A percentile compares a stretch with the other conserved stretches of the same genome.
Evolutionary conservation across 1,139 yeast genomes (phyloP).

Genomic region (Candida frijolesensis): DNA sequence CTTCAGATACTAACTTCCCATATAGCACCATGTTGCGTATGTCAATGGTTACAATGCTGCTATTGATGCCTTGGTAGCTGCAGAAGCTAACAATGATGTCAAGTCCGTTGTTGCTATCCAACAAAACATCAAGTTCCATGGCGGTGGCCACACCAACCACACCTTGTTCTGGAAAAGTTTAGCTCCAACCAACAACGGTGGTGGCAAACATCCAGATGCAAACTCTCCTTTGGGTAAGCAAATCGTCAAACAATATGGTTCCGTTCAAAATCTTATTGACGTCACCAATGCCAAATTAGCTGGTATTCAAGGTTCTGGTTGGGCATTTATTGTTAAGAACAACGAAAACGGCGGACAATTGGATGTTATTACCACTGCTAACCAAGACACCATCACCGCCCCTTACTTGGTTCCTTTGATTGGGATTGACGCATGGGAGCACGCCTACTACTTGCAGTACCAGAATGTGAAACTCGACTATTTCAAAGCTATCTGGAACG

Average conservation of each 20-base stretch:
- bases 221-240: slow-evolving; percentile 36
- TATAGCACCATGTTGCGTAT: slow-evolving; percentile 41
- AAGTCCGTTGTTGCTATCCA: slow-evolving; percentile 39
- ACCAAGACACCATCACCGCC: slow-evolving; percentile 49
- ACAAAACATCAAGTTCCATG: slow-evolving; percentile 45
- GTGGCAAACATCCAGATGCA: slow-evolving; percentile 41
- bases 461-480: slow-evolving; percentile 51
- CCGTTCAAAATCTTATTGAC: slow-evolving; percentile 40
- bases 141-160: slow-evolving; percentile 50
- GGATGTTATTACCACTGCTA: slow-evolving; percentile 45
- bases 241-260: slow-evolving; percentile 42
- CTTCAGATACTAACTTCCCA: slow-evolving; percentile 1
- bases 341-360: slow-evolving; percentile 40
- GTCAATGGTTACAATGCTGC: slow-evolving; percentile 46
- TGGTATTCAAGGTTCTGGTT: slow-evolving; percentile 51
- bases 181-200: slow-evolving; percentile 42
- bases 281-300: slow-evolving; percentile 44
- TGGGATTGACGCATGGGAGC: slow-evolving; percentile 56
- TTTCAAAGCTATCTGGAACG: slow-evolving; percentile 52
- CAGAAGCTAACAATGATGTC: slow-evolving; percentile 39
- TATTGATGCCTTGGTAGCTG: slow-evolving; percentile 37
- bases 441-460: slow-evolving; percentile 52
- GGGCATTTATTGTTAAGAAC: slow-evolving; percentile 51
- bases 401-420: slow-evolving; percentile 44
- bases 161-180: slow-evolving; percentile 48